Conservation (phyloP, 2,329 filamentous ascomycete species). For the Coniella vitis region DNA sequence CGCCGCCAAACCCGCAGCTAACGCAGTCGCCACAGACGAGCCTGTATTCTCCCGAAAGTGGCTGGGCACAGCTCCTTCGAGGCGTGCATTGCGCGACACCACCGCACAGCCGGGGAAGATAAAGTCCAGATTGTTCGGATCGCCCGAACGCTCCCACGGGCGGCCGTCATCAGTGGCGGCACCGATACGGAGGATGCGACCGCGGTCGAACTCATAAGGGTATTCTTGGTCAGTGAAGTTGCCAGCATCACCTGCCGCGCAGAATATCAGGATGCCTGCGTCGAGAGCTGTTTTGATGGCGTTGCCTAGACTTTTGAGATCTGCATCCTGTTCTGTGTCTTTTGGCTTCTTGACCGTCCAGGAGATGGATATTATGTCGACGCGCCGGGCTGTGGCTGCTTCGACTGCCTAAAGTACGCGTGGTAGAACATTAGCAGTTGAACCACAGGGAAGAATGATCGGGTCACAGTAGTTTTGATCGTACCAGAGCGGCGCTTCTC, state of each 20-base stretch:
- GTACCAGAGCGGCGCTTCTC: conserved; percentile 23
- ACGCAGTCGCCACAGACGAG: conserved; percentile 24
- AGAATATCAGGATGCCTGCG: conserved; percentile 31
- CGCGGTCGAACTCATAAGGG: neutral
- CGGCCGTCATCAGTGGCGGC: conserved; percentile 20
- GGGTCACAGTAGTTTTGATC: neutral
- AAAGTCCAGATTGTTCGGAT: conserved; percentile 22
- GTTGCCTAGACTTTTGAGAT: conserved; percentile 19
- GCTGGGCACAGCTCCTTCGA: neutral
- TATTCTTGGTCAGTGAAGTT: neutral
- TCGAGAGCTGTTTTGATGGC: conserved; percentile 23
- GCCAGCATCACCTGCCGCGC: conserved; percentile 26
- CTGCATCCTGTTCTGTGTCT: conserved; percentile 10
- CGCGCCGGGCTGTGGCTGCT: conserved; percentile 5
- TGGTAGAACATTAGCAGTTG: neutral
- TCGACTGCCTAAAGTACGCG: neutral
- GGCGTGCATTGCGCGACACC: conserved; percentile 7
- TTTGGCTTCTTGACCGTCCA: conserved; percentile 25
- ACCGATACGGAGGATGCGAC: conserved; percentile 23
- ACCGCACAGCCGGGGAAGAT: conserved; percentile 25
- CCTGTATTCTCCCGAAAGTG: conserved; percentile 15
- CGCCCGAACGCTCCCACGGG: conserved; percentile 18
- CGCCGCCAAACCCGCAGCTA: conserved; percentile 25
- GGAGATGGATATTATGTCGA: conserved; percentile 32
- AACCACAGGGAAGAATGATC: conserved; percentile 16